These are phyloP conservation scores for Cyclocybe aegerita DNA, from an alignment of 768 basidiomycete genomes.

Conservation along the genomic window DNA sequence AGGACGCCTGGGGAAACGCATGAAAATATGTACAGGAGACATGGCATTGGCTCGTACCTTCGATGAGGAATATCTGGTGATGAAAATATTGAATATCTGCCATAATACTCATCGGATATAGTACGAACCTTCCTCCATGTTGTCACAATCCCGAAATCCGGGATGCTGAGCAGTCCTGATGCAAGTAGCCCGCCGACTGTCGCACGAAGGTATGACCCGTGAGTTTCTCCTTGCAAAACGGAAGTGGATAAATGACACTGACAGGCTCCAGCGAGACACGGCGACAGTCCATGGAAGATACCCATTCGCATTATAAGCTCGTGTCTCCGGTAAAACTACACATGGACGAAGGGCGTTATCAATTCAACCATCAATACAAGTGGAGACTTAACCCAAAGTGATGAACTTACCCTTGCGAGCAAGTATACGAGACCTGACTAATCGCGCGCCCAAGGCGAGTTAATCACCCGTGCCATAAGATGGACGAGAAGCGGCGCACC, in stretches of 20 bases:
- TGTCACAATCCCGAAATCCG: conserved; percentile 29
- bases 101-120: background rate
- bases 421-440: conserved; percentile 40
- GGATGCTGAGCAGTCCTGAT: conserved; percentile 34
- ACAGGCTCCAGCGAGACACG: conserved; percentile 35
- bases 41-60: conserved; percentile 15
- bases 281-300: conserved; percentile 33
- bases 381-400: background rate
- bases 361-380: conserved; percentile 1
- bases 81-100: background rate
- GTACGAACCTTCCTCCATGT: conserved; percentile 33
- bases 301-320: conserved; percentile 34
- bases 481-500: too few relatives aligned
- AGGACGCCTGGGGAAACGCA: conserved; percentile 20
- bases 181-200: conserved; percentile 38
- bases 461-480: too few relatives aligned
- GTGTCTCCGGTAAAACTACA: conserved; percentile 31
- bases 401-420: conserved; percentile 31
- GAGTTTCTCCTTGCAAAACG: background rate
- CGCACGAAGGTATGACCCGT: background rate
- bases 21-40: background rate
- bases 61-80: conserved; percentile 29
- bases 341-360: too few relatives aligned
- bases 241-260: conserved; percentile 6
- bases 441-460: background rate